Evolutionary conservation across 176 grass and related monocot species (phyloP), one percentile per base, ranked within the genome.

Genomic region (Lolium rigidum): DNA sequence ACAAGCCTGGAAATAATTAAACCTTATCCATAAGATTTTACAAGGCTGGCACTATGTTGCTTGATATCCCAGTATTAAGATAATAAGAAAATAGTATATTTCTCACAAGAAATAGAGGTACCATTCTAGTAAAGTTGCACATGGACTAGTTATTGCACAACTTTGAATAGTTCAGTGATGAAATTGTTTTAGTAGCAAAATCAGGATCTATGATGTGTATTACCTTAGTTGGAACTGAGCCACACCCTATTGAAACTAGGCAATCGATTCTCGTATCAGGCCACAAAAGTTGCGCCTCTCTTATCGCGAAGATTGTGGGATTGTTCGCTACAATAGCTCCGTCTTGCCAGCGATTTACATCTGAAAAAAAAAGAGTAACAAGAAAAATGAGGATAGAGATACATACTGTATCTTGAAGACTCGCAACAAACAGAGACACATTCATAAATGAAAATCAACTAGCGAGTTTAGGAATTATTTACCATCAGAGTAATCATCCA

Each of bases 401-500:
- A 59, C 63, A 85, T 52, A 28, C 7, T 11, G 17, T 39, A 78
- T 66, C 64, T 38, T 61, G 63, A 83, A 24, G 77, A 15, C 69
- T 65, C 60, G 10, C 67, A 77, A 76, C 58, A 84, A 85, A 87
- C 20, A 67, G 61, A 61, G 41, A 10, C 44, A 38, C 62, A 35
- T 35, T 35, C 79, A 55, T 21, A 80, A 74, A 85, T 76, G 24
- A 61, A 82, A 88, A 26, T 10, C 7, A 18, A 79, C 3, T 46
- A 25, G 17, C 48, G 28, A 74, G 54, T 80, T 38, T 85, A 70
- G 39, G 18, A 89, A 84, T 80, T 80, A 75, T 51, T 88, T 94
- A 95, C 97, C 97, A 86, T 94, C 97, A 75, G 97, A 91, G 58
- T 88, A 98, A 95, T 98, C 97, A 86, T 98, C 97, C 78, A 98